Evolutionary conservation across 2,329 filamentous ascomycete species (phyloP).

Genomic region (Myriosclerotinia duriaeana): DNA sequence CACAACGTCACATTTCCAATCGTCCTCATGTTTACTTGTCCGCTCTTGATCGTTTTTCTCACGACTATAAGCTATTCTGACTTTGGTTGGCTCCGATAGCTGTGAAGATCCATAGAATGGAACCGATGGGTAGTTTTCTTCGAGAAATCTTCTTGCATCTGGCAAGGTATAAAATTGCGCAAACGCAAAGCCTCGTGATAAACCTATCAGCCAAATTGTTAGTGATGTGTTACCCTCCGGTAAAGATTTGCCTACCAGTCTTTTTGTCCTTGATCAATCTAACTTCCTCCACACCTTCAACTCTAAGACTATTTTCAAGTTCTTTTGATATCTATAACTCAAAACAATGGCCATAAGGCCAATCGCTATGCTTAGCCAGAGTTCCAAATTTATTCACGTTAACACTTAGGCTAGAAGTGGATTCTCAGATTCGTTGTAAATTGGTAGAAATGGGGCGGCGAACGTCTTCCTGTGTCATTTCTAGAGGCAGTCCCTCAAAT

Average conservation of each 20-base stretch:
- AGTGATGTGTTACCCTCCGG: slow-evolving; percentile 22
- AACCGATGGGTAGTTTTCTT: slow-evolving; percentile 51
- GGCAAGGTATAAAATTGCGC: slow-evolving; percentile 52
- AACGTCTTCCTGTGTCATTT: slow-evolving; percentile 54
- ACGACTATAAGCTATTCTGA: slow-evolving; percentile 51
- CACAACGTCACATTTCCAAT: slow-evolving; percentile 58
- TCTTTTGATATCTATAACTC: slow-evolving; percentile 55
- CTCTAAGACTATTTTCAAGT: slow-evolving; percentile 51
- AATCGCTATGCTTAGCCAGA: slow-evolving; percentile 43
- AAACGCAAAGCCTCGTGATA: slow-evolving; percentile 57
- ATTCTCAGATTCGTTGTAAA: slow-evolving; percentile 27
- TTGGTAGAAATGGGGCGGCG: slow-evolving; percentile 43
- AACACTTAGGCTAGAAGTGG: slow-evolving; percentile 41
- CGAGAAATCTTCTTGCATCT: slow-evolving; percentile 53
- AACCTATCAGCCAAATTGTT: slow-evolving; percentile 42
- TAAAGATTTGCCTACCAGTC: slow-evolving; percentile 47
- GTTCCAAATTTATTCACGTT: slow-evolving; percentile 38
- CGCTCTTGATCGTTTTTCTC: slow-evolving; percentile 51
- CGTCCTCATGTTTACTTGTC: slow-evolving; percentile 49
- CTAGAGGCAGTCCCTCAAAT: slow-evolving; percentile 53
- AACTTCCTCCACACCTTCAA: slow-evolving; percentile 55
- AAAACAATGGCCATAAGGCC: slow-evolving; percentile 39
- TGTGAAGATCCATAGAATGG: slow-evolving; percentile 48
- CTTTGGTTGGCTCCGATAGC: slow-evolving; percentile 42
- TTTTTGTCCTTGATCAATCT: slow-evolving; percentile 58